Evolutionary conservation across 2,329 filamentous ascomycete genomes (phyloP).

Genomic region (Trichophyton benhamiae): DNA sequence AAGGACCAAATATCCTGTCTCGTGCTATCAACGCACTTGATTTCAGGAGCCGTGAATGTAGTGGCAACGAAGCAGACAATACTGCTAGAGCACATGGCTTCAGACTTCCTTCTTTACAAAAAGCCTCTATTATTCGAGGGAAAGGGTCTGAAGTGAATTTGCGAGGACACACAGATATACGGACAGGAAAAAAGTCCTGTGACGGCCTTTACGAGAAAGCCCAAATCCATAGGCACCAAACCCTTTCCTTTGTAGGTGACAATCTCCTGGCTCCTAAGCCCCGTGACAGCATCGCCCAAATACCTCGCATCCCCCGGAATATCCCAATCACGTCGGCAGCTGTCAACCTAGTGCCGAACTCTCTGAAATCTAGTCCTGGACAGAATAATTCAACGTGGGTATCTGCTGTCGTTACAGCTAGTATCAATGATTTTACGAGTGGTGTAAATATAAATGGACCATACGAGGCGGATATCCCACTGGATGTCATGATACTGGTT

Average conservation of each 20-base stretch:
- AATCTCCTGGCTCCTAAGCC: conserved; percentile 8
- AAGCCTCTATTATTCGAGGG: background rate
- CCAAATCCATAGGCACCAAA: background rate
- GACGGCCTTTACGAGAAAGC: background rate
- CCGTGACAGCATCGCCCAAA: background rate
- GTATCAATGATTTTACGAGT: background rate
- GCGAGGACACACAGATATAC: background rate
- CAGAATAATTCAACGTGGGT: conserved; percentile 20
- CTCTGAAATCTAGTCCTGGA: conserved; percentile 8
- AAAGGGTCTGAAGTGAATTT: background rate
- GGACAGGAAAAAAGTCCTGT: background rate
- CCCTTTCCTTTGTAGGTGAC: background rate
- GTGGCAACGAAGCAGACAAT: background rate
- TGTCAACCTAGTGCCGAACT: conserved; percentile 9
- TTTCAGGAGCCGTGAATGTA: conserved; percentile 9
- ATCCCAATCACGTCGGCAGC: conserved; percentile 11
- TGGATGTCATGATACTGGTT: conserved; percentile 25
- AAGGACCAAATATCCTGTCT: conserved; percentile 7
- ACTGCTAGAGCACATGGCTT: background rate
- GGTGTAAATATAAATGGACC: conserved; percentile 2
- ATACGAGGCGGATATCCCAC: conserved; percentile 16
- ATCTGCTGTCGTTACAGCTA: conserved; percentile 25
- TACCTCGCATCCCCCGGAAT: conserved; percentile 5
- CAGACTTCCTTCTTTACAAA: background rate
- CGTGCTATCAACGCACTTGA: conserved; percentile 11